phyloP scores from a whole-genome alignment of 2,329 filamentous ascomycete species.

The Alternaria consortialis region DNA sequence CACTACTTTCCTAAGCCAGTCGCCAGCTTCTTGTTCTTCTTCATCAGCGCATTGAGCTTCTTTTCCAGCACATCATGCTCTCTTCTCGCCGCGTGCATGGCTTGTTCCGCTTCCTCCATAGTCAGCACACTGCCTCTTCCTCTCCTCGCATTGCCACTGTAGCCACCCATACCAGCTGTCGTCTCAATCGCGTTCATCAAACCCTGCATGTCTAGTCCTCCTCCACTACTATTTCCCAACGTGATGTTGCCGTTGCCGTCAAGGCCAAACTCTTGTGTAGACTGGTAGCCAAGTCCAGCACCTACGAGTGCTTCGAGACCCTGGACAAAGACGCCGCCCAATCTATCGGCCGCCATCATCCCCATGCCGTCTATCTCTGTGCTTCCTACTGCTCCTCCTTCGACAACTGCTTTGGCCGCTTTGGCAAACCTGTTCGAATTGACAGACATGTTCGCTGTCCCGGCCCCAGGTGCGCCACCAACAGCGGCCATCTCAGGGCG shows the following conservation, averaged over 20 bases:
- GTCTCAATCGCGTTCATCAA: slow-evolving; percentile 31
- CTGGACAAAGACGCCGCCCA: slow-evolving; percentile 48
- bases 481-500: slow-evolving; percentile 49
- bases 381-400: slow-evolving; percentile 40
- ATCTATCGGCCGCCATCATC: slow-evolving; percentile 43
- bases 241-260: slow-evolving; percentile 35
- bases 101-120: slow-evolving; percentile 49
- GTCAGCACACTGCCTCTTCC: slow-evolving; percentile 41
- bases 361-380: slow-evolving; percentile 48
- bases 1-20: slow-evolving; percentile 10
- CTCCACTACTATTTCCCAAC: slow-evolving; percentile 15
- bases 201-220: slow-evolving; percentile 33
- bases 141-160: slow-evolving; percentile 11
- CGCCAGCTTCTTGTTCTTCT: slow-evolving; percentile 48
- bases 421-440: slow-evolving; percentile 44
- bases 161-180: slow-evolving; percentile 6
- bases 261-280: slow-evolving; percentile 32
- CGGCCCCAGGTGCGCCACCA: slow-evolving; percentile 44
- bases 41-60: slow-evolving; percentile 47
- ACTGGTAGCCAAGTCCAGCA: slow-evolving; percentile 40
- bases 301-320: slow-evolving; percentile 48
- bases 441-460: slow-evolving; percentile 43
- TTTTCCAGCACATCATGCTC: slow-evolving; percentile 50
- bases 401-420: slow-evolving; percentile 47
- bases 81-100: slow-evolving; percentile 46